Evolutionary conservation across 2,329 filamentous ascomycete species (phyloP), one percentile per base, ranked within the genome.

Genomic region (Phaeosphaeria sp.): DNA sequence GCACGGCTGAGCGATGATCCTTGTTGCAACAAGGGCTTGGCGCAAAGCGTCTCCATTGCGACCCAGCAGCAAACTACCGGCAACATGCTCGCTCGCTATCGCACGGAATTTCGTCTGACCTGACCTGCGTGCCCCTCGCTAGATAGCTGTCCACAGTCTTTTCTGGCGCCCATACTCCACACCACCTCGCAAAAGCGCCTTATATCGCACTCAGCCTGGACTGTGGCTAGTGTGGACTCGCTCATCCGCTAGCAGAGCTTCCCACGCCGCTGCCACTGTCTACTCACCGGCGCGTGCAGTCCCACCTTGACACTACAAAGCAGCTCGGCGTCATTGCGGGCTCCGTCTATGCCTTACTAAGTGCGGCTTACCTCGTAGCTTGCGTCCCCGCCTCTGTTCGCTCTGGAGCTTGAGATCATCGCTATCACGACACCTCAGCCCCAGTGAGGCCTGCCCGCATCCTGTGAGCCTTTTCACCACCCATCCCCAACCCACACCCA

Each of bases 341-440:
- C 58, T 60, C 55, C 30, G 30, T 36, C 60, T 61, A 58, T 30
- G 55, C 55, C 30, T 64, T 58, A 66, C 69, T 64, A 72, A 68
- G 61, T 59, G 68, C 63, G 57, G 64, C 64, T 67, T 63, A 62
- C 58, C 56, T 56, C 39, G 56, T 66, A 66, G 64, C 66, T 36
- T 60, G 56, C 51, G 44, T 67, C 64, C 66, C 70, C 69, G 64
- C 65, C 64, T 53, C 65, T 67, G 62, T 58, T 60, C 53, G 59
- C 64, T 57, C 49, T 54, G 63, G 54, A 63, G 55, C 61, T 65
- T 61, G 56, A 64, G 53, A 67, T 65, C 67, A 64, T 65, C 61
- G 63, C 65, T 60, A 61, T 66, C 65, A 67, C 59, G 54, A 60
- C 59, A 27, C 52, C 44, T 52, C 55, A 39, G 56, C 57, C 53